Conservation (phyloP, 106 monocot genomes). For the Platanthera guangdongensis region DNA sequence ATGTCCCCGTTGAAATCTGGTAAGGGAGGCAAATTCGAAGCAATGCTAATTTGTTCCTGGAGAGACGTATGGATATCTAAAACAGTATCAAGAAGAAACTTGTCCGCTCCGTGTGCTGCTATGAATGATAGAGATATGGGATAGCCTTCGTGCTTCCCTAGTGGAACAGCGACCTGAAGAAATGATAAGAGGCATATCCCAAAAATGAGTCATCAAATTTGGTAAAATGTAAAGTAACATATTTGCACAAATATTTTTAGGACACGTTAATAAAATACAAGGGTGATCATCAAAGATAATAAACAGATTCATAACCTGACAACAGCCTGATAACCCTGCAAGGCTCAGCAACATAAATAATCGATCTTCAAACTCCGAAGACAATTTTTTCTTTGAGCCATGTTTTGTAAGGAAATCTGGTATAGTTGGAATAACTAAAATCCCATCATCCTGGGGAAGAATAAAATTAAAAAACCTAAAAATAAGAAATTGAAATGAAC, state of each 20-base stretch:
- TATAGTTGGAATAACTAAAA: conserved; percentile 77
- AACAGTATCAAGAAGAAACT: conserved; percentile 85
- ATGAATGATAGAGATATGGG: conserved; percentile 74
- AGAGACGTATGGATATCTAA: conserved; percentile 68
- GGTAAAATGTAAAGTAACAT: background rate
- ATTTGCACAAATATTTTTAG: background rate
- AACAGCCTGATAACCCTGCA: conserved; percentile 84
- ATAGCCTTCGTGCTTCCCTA: conserved; percentile 65
- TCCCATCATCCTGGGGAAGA: conserved; percentile 61
- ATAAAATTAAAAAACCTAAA: background rate
- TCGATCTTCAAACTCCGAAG: conserved; percentile 49
- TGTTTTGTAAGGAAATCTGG: conserved; percentile 49
- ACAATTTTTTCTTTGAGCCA: conserved; percentile 43
- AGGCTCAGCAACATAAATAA: conserved; percentile 61
- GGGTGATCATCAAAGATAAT: background rate
- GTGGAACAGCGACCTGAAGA: conserved; percentile 60
- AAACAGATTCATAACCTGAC: conserved; percentile 50
- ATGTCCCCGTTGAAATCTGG: conserved; percentile 63
- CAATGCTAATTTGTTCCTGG: conserved; percentile 62
- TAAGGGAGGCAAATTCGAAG: conserved; percentile 39
- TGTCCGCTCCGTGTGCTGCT: conserved; percentile 88
- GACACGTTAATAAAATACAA: background rate
- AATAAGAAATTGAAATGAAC: background rate
- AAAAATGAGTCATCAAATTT: background rate
- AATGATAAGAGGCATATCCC: background rate